Percentiles rank a stretch among this genome's conserved stretches.
phyloP scores from a whole-genome alignment of 2,329 filamentous ascomycete species.

The Cryphonectria carpinicola region DNA sequence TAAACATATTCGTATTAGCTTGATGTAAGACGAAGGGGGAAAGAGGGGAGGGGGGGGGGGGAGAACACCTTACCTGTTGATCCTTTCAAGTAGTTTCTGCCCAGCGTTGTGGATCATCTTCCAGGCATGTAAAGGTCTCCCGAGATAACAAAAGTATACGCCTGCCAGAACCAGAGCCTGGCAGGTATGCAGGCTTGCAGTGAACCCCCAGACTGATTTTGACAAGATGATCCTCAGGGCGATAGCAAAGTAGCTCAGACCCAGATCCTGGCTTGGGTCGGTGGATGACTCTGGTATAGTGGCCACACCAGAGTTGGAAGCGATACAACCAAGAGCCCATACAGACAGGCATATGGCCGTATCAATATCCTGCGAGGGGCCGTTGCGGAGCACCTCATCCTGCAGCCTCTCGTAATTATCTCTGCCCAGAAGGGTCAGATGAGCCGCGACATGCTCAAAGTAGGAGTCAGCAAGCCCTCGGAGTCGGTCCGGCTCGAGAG shows the following conservation, averaged over 20 bases:
- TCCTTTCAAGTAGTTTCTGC: slow-evolving; percentile 37
- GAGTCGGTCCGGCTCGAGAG: slow-evolving; percentile 35
- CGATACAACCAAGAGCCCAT: slow-evolving; percentile 41
- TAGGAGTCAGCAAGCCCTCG: slow-evolving; percentile 38
- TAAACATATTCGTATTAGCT: not conserved
- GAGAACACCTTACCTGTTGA: slow-evolving; percentile 37
- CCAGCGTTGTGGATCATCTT: slow-evolving; percentile 41
- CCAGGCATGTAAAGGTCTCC: slow-evolving; percentile 43
- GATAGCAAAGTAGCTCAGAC: slow-evolving; percentile 40
- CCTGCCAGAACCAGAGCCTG: slow-evolving; percentile 43
- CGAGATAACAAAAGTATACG: slow-evolving; percentile 43
- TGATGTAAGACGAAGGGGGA: not conserved
- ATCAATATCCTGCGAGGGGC: slow-evolving; percentile 35
- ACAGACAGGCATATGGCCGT: slow-evolving; percentile 43
- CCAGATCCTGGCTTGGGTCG: slow-evolving; percentile 34
- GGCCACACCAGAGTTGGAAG: slow-evolving; percentile 20
- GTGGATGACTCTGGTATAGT: not conserved
- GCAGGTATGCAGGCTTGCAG: slow-evolving; percentile 36
- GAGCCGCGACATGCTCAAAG: slow-evolving; percentile 41
- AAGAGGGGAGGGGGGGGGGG: too few relatives aligned
- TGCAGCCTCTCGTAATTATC: slow-evolving; percentile 38
- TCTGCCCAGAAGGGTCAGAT: slow-evolving; percentile 41
- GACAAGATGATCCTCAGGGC: slow-evolving; percentile 42
- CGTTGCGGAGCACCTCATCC: slow-evolving; percentile 33
- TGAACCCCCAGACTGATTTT: slow-evolving; percentile 40